A percentile compares a stretch with the other conserved stretches of the same genome.
These are phyloP conservation scores for Chlorella sorokiniana DNA, from an alignment of 139 green algal species.

Conservation along the genomic window DNA sequence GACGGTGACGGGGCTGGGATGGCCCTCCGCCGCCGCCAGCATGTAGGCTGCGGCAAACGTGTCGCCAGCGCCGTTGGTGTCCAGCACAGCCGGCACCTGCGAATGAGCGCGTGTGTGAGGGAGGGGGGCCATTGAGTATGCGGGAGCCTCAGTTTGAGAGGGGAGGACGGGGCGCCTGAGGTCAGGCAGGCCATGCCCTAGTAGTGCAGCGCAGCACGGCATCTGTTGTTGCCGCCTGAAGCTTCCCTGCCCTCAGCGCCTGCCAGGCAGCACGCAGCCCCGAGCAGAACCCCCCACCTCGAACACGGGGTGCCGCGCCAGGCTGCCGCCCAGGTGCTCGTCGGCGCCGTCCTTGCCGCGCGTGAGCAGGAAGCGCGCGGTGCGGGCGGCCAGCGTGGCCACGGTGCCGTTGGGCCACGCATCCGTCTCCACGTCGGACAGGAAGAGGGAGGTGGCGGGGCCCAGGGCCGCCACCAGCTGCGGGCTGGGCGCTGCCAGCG, in stretches of 20 bases:
- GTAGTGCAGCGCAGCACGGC: too few species aligned
- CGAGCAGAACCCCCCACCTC: neutral
- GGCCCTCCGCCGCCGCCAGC: slow-evolving; percentile 52
- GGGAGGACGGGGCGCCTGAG: too few species aligned
- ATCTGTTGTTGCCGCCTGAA: too few species aligned
- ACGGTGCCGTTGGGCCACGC: slow-evolving; percentile 55
- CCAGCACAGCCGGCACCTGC: slow-evolving; percentile 41
- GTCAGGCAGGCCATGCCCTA: too few species aligned
- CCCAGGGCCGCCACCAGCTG: slow-evolving; percentile 66
- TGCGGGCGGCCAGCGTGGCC: slow-evolving; percentile 42
- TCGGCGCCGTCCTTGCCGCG: slow-evolving; percentile 65
- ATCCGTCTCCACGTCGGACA: slow-evolving; percentile 87
- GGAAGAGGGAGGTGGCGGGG: slow-evolving; percentile 65
- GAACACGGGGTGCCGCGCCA: slow-evolving; percentile 7
- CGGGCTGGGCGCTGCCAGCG: slow-evolving; percentile 55
- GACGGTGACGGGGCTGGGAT: slow-evolving; percentile 38
- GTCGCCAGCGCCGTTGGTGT: slow-evolving; percentile 87
- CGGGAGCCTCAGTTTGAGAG: too few species aligned
- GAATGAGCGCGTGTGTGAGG: neutral
- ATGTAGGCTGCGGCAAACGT: slow-evolving; percentile 81
- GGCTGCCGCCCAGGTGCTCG: slow-evolving; percentile 14
- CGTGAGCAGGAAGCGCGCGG: slow-evolving; percentile 65
- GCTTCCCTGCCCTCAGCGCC: too few species aligned
- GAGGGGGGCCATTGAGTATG: too few species aligned
- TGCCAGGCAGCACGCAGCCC: too few species aligned